Percentiles rank a stretch among this genome's conserved stretches.
Conservation (phyloP, 1,284 basidiomycete species). For the Cutaneotrichosporon dermatis region DNA sequence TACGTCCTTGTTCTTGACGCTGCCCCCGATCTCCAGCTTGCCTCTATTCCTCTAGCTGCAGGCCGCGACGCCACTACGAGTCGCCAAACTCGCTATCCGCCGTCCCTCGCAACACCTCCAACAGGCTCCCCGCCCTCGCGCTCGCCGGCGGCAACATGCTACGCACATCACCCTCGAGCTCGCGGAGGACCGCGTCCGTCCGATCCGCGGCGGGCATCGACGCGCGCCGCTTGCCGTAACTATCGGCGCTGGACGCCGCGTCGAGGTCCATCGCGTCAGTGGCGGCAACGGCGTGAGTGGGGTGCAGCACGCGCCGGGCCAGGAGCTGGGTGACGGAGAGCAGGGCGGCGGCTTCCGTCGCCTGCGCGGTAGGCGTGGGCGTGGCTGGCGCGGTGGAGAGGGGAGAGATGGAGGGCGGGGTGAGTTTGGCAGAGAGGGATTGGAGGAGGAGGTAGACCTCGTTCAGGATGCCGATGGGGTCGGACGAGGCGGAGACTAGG, state of each 20-base stretch:
- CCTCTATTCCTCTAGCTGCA: too few relatives aligned
- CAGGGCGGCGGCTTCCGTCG: slow-evolving; percentile 46
- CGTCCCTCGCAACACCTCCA: slow-evolving; percentile 57
- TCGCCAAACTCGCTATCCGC: slow-evolving; percentile 49
- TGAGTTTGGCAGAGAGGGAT: slow-evolving; percentile 36
- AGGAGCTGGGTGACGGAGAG: slow-evolving; percentile 32
- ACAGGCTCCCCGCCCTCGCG: slow-evolving; percentile 49
- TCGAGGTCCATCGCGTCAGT: slow-evolving; percentile 24
- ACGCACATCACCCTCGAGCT: slow-evolving; percentile 69
- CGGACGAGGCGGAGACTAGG: slow-evolving; percentile 16
- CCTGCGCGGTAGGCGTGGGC: slow-evolving; percentile 8
- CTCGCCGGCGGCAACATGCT: slow-evolving; percentile 58
- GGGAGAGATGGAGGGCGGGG: slow-evolving; percentile 54
- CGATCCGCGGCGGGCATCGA: neutral
- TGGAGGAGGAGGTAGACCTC: slow-evolving; percentile 62
- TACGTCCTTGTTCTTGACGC: too few relatives aligned
- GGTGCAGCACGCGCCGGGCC: slow-evolving; percentile 53
- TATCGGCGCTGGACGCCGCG: slow-evolving; percentile 45
- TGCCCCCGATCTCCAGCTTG: too few relatives aligned
- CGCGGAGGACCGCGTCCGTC: slow-evolving; percentile 48
- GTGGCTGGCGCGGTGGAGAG: too few relatives aligned
- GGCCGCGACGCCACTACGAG: neutral
- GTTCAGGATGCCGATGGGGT: slow-evolving; percentile 53
- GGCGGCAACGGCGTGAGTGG: slow-evolving; percentile 47
- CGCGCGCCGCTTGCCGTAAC: slow-evolving; percentile 1